Base-by-base conservation (phyloP, 1,139 yeast species). In the Candida sp. region DNA sequence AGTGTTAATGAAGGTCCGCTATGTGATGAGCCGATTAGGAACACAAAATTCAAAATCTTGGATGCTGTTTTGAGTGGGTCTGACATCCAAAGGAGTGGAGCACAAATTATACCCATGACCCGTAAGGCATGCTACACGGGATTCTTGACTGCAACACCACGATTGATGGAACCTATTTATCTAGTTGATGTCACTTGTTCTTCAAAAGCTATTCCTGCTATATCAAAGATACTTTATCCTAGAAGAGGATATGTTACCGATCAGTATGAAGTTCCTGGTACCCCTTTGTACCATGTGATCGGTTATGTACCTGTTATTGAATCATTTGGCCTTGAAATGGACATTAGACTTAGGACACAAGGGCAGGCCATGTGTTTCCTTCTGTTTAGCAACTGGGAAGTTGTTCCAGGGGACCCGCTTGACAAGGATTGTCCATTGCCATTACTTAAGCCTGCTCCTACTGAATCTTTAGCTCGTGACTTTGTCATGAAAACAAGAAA, bases 331-430 rank as follows among this genome's bases (percentile, higher is more conserved):
- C 73, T 95, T 40, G 97, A 88, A 58, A 82, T 96, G 0, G 99
- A 93, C 56, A 66, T 93, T 32, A 67, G 96, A 48, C 65, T 89
- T 21, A 79, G 84, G 21, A 81, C 96, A 0, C 82, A 81, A 49
- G 97, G 97, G 4, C 84, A 80, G 52, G 95, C 95, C 0, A 74
- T 81, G 68, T 80, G 90, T 39, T 81, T 79, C 36, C 61, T 85
- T 49, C 75, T 76, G 38, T 89, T 87, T 60, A 74, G 75, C 45
- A 75, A 72, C 47, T 95, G 97, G 96, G 77, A 79, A 19, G 61
- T 72, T 6, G 96, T 88, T 0, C 96, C 97, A 1, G 99, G 99
- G 0, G 90, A 91, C 64, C 98, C 98, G 4, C 61, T 91, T 52
- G 96, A 91, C 60, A 65, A 66, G 22, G 75, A 77, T 23, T 79